phyloP scores from a whole-genome alignment of 2,329 filamentous ascomycete genomes.

The Fusarium compactum region DNA sequence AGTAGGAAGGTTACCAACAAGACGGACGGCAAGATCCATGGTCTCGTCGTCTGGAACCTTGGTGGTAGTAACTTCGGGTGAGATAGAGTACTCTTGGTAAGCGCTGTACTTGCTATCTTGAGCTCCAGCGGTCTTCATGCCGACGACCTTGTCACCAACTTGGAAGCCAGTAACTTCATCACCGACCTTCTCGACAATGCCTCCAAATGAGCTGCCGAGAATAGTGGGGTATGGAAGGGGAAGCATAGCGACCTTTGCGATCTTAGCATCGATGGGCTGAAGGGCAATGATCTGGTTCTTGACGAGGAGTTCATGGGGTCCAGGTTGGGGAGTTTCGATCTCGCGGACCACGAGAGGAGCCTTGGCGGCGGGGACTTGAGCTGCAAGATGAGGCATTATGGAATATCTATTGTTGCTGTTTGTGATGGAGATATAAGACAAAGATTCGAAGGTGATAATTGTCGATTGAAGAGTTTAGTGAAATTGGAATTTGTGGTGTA shows the following conservation, averaged over 20 bases:
- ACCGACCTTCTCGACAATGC: conserved; percentile 30
- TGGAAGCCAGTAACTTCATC: conserved; percentile 13
- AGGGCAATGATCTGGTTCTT: conserved; percentile 38
- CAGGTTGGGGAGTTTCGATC: conserved; percentile 33
- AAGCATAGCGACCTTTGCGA: conserved; percentile 37
- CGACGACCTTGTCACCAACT: conserved; percentile 36
- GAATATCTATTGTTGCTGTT: background rate
- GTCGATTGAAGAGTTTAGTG: accelerated
- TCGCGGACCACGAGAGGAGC: conserved; percentile 23
- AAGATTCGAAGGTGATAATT: too few species aligned
- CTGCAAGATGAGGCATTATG: conserved; percentile 33
- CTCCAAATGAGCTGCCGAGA: conserved; percentile 32
- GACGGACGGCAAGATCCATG: conserved; percentile 27
- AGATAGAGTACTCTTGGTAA: conserved; percentile 29
- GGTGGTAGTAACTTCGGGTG: conserved; percentile 14
- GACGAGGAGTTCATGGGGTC: conserved; percentile 34
- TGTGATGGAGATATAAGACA: too few species aligned
- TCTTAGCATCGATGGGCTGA: conserved; percentile 39
- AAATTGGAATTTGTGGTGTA: accelerated
- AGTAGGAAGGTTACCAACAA: conserved; percentile 37
- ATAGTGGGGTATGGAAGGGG: conserved; percentile 32
- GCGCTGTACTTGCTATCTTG: conserved; percentile 34
- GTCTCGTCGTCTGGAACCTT: conserved; percentile 20
- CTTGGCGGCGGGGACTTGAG: conserved; percentile 30
- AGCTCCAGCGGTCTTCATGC: conserved; percentile 32